Conservation (phyloP, 2,329 filamentous ascomycete species). For the Fusarium napiforme region DNA sequence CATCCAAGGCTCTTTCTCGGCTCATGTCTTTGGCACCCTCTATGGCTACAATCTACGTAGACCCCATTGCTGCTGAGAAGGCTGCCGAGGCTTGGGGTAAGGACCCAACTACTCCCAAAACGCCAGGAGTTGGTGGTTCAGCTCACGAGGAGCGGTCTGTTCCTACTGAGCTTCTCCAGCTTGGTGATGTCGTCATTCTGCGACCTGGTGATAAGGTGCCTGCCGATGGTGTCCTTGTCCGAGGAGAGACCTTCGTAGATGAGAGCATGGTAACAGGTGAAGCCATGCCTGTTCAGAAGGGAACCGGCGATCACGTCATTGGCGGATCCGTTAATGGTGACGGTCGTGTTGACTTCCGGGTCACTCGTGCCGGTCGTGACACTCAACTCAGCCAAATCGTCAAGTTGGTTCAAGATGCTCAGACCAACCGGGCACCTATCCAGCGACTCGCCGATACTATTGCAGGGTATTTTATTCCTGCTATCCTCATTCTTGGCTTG, state of each 20-base stretch:
- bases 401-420: slow-evolving; percentile 96
- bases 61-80: slow-evolving; percentile 93
- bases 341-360: slow-evolving; percentile 89
- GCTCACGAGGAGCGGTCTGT: slow-evolving; percentile 86
- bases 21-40: slow-evolving; percentile 97
- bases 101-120: slow-evolving; percentile 33
- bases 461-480: slow-evolving; percentile 92
- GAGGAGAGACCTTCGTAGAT: slow-evolving; percentile 92
- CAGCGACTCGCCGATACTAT: slow-evolving; percentile 91
- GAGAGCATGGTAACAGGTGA: slow-evolving; percentile 99
- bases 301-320: slow-evolving; percentile 80
- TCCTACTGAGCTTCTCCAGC: slow-evolving; percentile 92
- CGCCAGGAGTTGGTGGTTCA: slow-evolving; percentile 58
- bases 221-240: slow-evolving; percentile 86
- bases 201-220: slow-evolving; percentile 97
- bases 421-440: slow-evolving; percentile 93
- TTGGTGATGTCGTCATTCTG: slow-evolving; percentile 92
- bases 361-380: slow-evolving; percentile 91
- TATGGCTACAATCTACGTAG: slow-evolving; percentile 95
- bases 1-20: slow-evolving; percentile 89
- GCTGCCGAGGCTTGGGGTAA: slow-evolving; percentile 79
- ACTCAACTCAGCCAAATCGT: slow-evolving; percentile 98
- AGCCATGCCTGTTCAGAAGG: slow-evolving; percentile 93
- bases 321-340: slow-evolving; percentile 96
- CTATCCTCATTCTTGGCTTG: slow-evolving; percentile 85